Conservation (phyloP, 2,329 filamentous ascomycete species). For the Escovopsis weberi region DNA sequence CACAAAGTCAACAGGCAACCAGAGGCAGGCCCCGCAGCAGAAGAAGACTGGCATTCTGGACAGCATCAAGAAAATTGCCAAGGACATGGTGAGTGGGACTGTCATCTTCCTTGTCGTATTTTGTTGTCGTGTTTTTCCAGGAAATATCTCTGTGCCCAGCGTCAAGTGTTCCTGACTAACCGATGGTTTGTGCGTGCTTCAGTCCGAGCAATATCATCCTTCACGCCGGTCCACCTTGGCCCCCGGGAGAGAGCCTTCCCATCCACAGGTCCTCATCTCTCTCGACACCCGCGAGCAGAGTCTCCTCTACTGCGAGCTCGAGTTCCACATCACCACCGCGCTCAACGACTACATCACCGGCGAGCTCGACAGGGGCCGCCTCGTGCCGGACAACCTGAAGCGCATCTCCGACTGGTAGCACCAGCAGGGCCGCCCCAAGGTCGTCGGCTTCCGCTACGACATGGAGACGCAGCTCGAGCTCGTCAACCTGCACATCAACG, state of each 20-base stretch:
- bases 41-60: conserved; percentile 30
- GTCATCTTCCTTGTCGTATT: background rate
- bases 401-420: conserved; percentile 37
- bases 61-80: conserved; percentile 37
- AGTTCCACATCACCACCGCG: conserved; percentile 36
- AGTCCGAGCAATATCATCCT: conserved; percentile 24
- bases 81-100: conserved; percentile 31
- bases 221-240: conserved; percentile 17
- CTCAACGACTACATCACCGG: conserved; percentile 37
- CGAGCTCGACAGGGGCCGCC: conserved; percentile 40
- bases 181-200: background rate
- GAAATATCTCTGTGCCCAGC: too few species aligned
- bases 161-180: too few species aligned
- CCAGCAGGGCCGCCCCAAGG: conserved; percentile 36
- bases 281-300: conserved; percentile 42
- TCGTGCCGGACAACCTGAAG: conserved; percentile 36
- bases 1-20: conserved; percentile 13
- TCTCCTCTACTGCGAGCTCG: conserved; percentile 44
- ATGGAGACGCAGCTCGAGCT: conserved; percentile 46
- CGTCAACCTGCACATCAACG: conserved; percentile 31
- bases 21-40: conserved; percentile 12
- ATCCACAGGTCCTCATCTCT: conserved; percentile 29
- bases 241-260: conserved; percentile 14
- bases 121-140: background rate
- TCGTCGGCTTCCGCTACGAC: conserved; percentile 44